Percentiles rank a stretch among this genome's conserved stretches.
Conservation (phyloP, 164 flowering plant species). For the Amborella trichopoda region DNA sequence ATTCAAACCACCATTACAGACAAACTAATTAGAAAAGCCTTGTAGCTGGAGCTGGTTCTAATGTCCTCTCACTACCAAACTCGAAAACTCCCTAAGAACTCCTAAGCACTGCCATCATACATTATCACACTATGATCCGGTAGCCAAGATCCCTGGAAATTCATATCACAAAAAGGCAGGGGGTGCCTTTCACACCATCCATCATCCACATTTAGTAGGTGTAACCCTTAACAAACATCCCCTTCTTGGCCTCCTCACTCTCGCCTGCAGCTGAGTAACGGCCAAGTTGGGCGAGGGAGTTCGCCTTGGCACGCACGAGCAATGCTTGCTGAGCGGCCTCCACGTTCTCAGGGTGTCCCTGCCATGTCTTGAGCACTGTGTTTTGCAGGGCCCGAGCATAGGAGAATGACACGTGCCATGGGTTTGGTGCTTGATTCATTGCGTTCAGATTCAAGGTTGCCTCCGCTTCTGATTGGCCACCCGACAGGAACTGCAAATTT, state of each 20-base stretch:
- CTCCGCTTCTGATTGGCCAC: slow-evolving; percentile 93
- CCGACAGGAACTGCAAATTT: slow-evolving; percentile 67
- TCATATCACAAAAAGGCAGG: too few relatives aligned
- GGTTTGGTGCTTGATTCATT: slow-evolving; percentile 82
- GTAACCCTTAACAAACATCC: slow-evolving; percentile 79
- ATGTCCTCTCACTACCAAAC: too few relatives aligned
- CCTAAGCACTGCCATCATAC: too few relatives aligned
- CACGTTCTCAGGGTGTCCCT: slow-evolving; percentile 76
- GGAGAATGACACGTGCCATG: slow-evolving; percentile 96
- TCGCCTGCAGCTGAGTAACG: slow-evolving; percentile 89
- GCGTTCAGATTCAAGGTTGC: slow-evolving; percentile 86
- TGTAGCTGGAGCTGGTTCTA: too few relatives aligned
- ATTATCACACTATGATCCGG: too few relatives aligned
- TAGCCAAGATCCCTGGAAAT: too few relatives aligned
- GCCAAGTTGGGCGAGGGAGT: slow-evolving; percentile 88
- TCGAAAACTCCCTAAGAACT: too few relatives aligned
- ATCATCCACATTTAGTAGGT: too few relatives aligned
- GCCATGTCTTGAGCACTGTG: slow-evolving; percentile 93
- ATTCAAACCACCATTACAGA: too few relatives aligned
- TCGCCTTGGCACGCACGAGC: slow-evolving; percentile 68
- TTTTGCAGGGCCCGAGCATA: slow-evolving; percentile 85
- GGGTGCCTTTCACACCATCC: too few relatives aligned
- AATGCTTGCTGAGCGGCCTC: slow-evolving; percentile 68
- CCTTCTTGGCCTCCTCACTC: slow-evolving; percentile 74
- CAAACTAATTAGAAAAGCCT: too few relatives aligned